Evolutionary conservation across 164 flowering plant species (phyloP), one percentile per base, ranked within the genome.

Genomic region (Liriodendron chinense): DNA sequence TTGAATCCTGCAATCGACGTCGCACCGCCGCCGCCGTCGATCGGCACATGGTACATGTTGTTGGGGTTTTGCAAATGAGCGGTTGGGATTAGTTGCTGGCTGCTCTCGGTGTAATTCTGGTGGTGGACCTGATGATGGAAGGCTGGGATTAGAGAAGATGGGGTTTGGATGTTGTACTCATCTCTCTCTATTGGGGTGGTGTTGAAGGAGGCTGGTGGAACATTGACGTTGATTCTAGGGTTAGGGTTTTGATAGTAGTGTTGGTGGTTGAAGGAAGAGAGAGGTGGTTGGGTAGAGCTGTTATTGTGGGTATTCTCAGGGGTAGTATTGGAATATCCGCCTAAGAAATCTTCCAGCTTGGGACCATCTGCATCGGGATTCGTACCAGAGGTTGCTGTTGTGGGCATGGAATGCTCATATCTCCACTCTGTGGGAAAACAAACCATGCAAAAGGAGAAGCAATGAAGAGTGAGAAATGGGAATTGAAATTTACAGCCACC

Each of bases 331-430:
- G 92, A 79, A 83, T 88, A 87, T 64, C 87, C 85, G 24, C 97
- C 94, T 47, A 93, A 63, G 76, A 91, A 90, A 76, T 91, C 94
- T 76, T 91, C 97, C 67, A 93, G 88, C 80, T 90, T 92, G 70
- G 97, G 97, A 56, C 77, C 79, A 25, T 80, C 89, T 65, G 71
- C 79, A 22, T 79, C 82, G 63, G 76, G 76, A 72, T 83, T 79
- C 67, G 68, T 43, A 2, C 59, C 59, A 53, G 59, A 53, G 59
- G 59, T 53, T 53, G 59, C 59, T 14, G 78, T 77, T 18, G 69
- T 20, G 24, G 50, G 7, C 43, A 69, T 61, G 47, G 64, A 66
- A 73, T 81, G 77, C 43, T 85, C 91, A 74, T 82, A 90, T 74
- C 87, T 84, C 92, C 92, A 88, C 21, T 83, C 92, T 90, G 20